A percentile compares a stretch with the other conserved stretches of the same genome.
Evolutionary conservation across 2,329 filamentous ascomycete genomes (phyloP).

Genomic region (Mariannaea elegans): DNA sequence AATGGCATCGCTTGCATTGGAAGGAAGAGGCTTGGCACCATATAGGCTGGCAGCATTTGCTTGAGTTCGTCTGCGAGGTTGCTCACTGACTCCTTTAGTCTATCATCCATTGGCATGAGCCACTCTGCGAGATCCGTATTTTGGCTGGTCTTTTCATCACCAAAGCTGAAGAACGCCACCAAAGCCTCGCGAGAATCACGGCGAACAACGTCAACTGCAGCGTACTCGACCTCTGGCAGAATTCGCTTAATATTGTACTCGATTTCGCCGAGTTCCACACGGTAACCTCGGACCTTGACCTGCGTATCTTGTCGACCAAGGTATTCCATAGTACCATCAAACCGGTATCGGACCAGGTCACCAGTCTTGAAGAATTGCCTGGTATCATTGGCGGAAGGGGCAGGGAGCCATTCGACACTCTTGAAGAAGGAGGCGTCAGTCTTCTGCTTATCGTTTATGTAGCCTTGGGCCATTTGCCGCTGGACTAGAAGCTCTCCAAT

Average conservation of each 20-base stretch:
- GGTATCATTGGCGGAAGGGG: not conserved
- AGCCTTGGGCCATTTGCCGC: not conserved
- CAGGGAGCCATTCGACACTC: not conserved
- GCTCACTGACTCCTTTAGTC: not conserved
- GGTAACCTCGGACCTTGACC: not conserved
- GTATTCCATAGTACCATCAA: conserved; percentile 35
- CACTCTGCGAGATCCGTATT: not conserved
- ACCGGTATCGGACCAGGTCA: conserved; percentile 2
- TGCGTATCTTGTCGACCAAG: not conserved
- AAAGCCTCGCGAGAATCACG: not conserved
- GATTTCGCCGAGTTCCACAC: not conserved
- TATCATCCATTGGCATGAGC: not conserved
- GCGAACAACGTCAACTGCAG: conserved; percentile 15
- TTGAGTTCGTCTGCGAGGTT: not conserved
- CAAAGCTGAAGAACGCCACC: conserved; percentile 7
- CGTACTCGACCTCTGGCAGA: not conserved
- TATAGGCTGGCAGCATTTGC: not conserved
- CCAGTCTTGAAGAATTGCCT: not conserved
- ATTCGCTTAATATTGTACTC: conserved; percentile 17
- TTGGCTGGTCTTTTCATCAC: not conserved
- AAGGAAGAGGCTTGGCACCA: not conserved
- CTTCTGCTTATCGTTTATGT: not conserved
- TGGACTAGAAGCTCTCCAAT: not conserved
- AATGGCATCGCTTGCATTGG: not conserved
- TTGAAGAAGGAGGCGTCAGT: conserved; percentile 45